phyloP scores from a whole-genome alignment of 495 filamentous ascomycete species.

The Extremus antarcticus region DNA sequence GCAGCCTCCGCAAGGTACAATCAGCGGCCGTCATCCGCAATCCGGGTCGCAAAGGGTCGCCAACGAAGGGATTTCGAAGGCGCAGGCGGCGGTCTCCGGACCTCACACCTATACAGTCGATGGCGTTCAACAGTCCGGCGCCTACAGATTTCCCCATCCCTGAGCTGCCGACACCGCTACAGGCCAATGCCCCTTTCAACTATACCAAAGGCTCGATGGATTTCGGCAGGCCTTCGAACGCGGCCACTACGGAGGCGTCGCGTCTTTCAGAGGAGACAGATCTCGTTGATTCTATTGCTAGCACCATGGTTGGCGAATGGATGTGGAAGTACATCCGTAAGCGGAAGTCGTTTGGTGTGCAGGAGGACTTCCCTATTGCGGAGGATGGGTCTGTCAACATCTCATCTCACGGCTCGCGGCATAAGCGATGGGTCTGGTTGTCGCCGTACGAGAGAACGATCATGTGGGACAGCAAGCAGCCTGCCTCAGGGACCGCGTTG shows the following conservation, averaged over 20 bases:
- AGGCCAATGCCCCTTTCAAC: conserved; percentile 4
- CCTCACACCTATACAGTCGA: conserved; percentile 18
- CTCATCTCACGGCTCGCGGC: conserved; percentile 52
- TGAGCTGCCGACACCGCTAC: conserved; percentile 6
- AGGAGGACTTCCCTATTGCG: conserved; percentile 48
- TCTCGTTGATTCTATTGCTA: conserved; percentile 95
- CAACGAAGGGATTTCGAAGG: conserved; percentile 13
- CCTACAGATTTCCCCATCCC: conserved; percentile 16
- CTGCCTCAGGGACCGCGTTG: conserved; percentile 72
- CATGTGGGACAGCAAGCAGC: conserved; percentile 98
- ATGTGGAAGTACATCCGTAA: conserved; percentile 98
- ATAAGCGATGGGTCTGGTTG: conserved; percentile 98
- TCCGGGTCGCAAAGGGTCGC: conserved; percentile 25
- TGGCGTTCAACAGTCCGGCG: conserved; percentile 15
- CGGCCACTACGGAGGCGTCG: neutral
- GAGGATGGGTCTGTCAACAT: conserved; percentile 44
- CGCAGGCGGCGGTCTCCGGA: conserved; percentile 12
- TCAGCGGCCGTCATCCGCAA: conserved; percentile 65
- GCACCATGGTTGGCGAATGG: conserved; percentile 99
- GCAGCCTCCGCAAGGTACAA: conserved; percentile 62
- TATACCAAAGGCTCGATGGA: conserved; percentile 11
- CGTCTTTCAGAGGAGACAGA: conserved; percentile 5
- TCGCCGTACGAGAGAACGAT: conserved; percentile 91
- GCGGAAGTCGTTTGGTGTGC: conserved; percentile 81
- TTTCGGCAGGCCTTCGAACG: neutral